phyloP scores from a whole-genome alignment of 371 early-diverging fungal species.

The Saksenaea oblongispora region DNA sequence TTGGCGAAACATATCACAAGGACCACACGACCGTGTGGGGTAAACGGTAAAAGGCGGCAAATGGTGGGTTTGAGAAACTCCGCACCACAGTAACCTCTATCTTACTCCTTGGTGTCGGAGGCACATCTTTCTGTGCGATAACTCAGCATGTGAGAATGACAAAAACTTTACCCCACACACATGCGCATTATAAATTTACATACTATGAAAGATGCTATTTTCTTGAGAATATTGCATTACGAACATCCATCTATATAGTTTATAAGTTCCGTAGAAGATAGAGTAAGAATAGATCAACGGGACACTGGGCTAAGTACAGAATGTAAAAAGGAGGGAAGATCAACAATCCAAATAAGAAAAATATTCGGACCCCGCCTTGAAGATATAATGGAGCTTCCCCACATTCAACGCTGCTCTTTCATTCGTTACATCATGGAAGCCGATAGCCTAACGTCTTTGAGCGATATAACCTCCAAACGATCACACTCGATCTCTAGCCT shows the following conservation, averaged over 20 bases:
- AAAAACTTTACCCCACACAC: neutral
- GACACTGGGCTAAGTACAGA: neutral
- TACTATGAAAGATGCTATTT: neutral
- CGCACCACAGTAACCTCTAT: neutral
- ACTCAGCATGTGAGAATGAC: slow-evolving; percentile 4
- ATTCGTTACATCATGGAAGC: neutral
- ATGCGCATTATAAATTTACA: neutral
- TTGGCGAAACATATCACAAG: slow-evolving; percentile 1
- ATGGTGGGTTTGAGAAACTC: neutral
- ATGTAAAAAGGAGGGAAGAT: neutral
- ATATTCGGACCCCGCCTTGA: neutral
- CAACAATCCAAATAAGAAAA: slow-evolving; percentile 1
- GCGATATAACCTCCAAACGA: neutral
- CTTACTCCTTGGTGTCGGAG: slow-evolving; percentile 1
- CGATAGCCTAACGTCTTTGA: neutral
- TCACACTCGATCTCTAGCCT: neutral
- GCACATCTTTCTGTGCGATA: neutral
- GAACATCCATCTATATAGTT: no score
- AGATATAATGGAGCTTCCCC: neutral
- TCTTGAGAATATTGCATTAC: no score
- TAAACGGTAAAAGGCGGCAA: slow-evolving; percentile 6
- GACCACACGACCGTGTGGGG: neutral
- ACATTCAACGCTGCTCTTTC: neutral
- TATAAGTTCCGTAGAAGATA: neutral
- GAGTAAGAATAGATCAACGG: neutral